Base-by-base conservation (phyloP, 768 basidiomycete species). In the Lactifluus volemus region DNA sequence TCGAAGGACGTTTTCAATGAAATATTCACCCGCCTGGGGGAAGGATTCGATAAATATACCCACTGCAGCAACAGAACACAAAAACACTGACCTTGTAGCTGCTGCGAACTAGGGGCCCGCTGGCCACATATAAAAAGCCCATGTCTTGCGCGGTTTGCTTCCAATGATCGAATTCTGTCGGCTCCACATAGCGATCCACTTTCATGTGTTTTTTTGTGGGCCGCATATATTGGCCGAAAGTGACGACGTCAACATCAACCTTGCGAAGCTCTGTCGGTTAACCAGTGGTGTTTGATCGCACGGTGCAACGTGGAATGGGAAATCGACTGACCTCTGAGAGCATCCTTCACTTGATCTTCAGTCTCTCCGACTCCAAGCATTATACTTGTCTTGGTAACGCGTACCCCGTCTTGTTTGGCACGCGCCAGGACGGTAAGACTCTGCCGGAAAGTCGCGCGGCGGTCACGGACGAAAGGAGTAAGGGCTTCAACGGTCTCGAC, bases 191-290 rank as follows among this genome's bases (percentile, higher is more conserved):
- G 34, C 92, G 88, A 66, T 92, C 88, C 10, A 99, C 97, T 73
- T 98, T 99, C 97, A 99, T 98, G 74, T 99, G 97, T 32, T 86
- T 83, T 73, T 98, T 98, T 9, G 97, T 98, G 7, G 97, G 97
- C 52, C 97, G 88, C 97, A 99, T 98, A 73, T 99, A 99, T 75
- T 99, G 97, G 2, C 97, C 97, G 71, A 99, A 98, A 2, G 97
- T 99, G 32, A 99, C 93, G 6, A 99, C 96, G 69, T 98, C 96
- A 49, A 98, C 95, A 66, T 92, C 81, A 49, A 84, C 77, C 65
- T 85, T 86, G 48, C 96, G 87, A 7, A 98, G 80, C 65, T 96
- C 97, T 98, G 70, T 49, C 55, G 41, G 53, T 53, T 65, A 34
- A 53, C 50, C 8, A 65, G 21, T 65, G 52, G 25, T 55, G 17